These are phyloP conservation scores for Phytophthora pistaciae DNA, from an alignment of 352 stramenopile species.

Conservation along the genomic window DNA sequence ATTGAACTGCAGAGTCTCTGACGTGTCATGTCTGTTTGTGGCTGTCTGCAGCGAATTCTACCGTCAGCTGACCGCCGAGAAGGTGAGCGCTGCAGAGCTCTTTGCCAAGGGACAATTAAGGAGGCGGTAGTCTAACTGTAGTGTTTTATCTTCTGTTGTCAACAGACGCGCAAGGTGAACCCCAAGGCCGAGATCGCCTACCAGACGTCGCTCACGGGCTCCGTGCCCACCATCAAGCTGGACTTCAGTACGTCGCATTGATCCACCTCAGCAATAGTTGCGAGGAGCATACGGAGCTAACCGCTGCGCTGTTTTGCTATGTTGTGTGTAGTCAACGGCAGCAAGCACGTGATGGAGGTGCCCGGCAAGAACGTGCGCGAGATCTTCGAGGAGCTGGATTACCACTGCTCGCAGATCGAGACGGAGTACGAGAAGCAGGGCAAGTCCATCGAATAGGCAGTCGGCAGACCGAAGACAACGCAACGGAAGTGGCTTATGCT, in stretches of 20 bases:
- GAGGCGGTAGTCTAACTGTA: background rate
- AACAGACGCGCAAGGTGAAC: slow-evolving; percentile 78
- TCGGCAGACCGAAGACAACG: slow-evolving; percentile 8
- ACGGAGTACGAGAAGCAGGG: slow-evolving; percentile 85
- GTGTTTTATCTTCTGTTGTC: background rate
- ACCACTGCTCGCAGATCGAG: slow-evolving; percentile 88
- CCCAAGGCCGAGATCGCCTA: slow-evolving; percentile 81
- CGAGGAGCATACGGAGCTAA: slow-evolving; percentile 1
- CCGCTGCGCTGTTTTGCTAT: background rate
- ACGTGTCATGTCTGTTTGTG: slow-evolving; percentile 12
- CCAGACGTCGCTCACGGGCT: slow-evolving; percentile 62
- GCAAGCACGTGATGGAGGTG: slow-evolving; percentile 75
- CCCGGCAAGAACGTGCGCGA: slow-evolving; percentile 80
- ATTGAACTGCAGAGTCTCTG: background rate
- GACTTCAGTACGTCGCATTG: slow-evolving; percentile 74
- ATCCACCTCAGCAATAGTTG: background rate
- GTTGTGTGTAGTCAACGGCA: slow-evolving; percentile 72
- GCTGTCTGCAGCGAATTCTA: slow-evolving; percentile 77
- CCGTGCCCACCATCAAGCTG: slow-evolving; percentile 74
- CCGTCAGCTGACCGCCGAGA: slow-evolving; percentile 80
- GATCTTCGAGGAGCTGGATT: slow-evolving; percentile 89
- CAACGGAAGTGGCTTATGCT: slow-evolving; percentile 22
- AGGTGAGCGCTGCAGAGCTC: slow-evolving; percentile 44
- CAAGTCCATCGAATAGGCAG: slow-evolving; percentile 85
- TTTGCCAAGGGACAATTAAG: background rate